phyloP scores from a whole-genome alignment of 768 basidiomycete genomes.

The Mycena galericulata region DNA sequence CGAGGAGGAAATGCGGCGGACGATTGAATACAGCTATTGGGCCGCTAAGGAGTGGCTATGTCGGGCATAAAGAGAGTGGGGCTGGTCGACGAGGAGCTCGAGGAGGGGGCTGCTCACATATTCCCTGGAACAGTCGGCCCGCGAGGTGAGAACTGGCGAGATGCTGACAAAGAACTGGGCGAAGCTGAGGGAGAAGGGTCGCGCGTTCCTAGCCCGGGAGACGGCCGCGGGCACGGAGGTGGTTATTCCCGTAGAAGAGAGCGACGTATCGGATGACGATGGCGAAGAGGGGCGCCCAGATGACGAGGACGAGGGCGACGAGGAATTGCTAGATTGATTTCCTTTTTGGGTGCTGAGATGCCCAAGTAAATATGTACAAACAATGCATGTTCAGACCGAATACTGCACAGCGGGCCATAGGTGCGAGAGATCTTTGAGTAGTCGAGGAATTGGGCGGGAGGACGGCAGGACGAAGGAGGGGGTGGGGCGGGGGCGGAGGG shows the following conservation, averaged over 20 bases:
- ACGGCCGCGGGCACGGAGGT: neutral
- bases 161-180: neutral
- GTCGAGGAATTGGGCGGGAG: neutral
- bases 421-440: neutral
- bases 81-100: neutral
- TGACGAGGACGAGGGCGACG: neutral
- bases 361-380: neutral
- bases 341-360: neutral
- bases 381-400: neutral
- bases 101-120: neutral
- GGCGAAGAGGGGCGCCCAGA: neutral
- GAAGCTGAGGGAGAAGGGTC: neutral
- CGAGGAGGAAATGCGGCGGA: neutral
- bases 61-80: too few species aligned
- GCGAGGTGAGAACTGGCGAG: neutral
- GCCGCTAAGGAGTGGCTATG: neutral
- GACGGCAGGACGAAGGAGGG: too few species aligned
- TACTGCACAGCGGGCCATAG: too few species aligned
- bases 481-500: too few species aligned
- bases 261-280: neutral
- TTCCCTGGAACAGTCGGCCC: neutral
- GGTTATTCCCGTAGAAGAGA: too few species aligned
- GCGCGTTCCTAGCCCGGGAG: neutral
- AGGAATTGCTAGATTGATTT: neutral
- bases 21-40: neutral